Evolutionary conservation across 2,329 filamentous ascomycete species (phyloP).

Genomic region (Neofusicoccum sp.): DNA sequence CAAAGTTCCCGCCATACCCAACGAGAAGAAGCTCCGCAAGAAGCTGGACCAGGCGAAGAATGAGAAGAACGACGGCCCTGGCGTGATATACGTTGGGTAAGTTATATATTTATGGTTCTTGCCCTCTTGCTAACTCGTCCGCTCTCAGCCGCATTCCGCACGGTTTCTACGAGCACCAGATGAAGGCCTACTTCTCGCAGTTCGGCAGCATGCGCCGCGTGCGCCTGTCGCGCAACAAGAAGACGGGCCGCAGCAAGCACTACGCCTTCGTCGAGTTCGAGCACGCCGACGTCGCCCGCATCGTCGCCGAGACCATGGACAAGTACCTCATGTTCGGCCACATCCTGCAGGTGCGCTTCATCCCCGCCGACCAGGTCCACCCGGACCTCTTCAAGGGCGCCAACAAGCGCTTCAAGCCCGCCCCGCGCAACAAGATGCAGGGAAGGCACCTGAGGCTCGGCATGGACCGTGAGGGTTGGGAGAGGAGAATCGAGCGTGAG

Average conservation of each 20-base stretch:
- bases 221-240: slow-evolving; percentile 85
- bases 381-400: slow-evolving; percentile 84
- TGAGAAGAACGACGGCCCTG: slow-evolving; percentile 58
- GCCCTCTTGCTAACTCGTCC: slow-evolving; percentile 2
- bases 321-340: slow-evolving; percentile 95
- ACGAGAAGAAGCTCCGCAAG: slow-evolving; percentile 34
- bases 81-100: slow-evolving; percentile 80
- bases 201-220: slow-evolving; percentile 80
- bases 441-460: slow-evolving; percentile 72
- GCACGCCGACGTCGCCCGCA: slow-evolving; percentile 74
- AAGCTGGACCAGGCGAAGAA: slow-evolving; percentile 49
- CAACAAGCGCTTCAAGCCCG: slow-evolving; percentile 82
- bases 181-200: slow-evolving; percentile 89
- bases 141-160: slow-evolving; percentile 70
- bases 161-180: slow-evolving; percentile 96
- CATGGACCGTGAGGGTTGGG: slow-evolving; percentile 73
- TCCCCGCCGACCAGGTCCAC: slow-evolving; percentile 75
- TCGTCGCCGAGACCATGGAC: slow-evolving; percentile 95
- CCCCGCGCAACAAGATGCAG: slow-evolving; percentile 85
- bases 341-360: slow-evolving; percentile 80
- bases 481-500: slow-evolving; percentile 70
- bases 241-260: slow-evolving; percentile 88
- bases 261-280: slow-evolving; percentile 92
- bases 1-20: slow-evolving; percentile 33
- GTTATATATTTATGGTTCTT: slow-evolving; percentile 23